Evolutionary conservation across 306 rosid species (phyloP).

Genomic region (Citrullus colocynthis): DNA sequence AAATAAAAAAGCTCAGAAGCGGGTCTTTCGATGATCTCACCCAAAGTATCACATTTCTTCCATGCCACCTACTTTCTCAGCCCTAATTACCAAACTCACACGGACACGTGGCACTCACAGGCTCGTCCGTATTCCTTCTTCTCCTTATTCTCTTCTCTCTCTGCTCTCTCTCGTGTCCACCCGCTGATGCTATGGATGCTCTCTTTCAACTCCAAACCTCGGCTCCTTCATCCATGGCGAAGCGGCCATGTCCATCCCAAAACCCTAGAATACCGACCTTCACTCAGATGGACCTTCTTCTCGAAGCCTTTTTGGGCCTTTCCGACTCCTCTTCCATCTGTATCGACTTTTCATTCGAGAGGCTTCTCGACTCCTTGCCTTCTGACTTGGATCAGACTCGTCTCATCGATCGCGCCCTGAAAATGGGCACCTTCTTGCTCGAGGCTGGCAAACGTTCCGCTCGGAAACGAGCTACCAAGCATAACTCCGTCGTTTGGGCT

Average conservation of each 20-base stretch:
- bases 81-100: not conserved
- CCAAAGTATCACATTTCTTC: not conserved
- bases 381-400: slow-evolving; percentile 46
- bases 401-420: slow-evolving; percentile 79
- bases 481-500: slow-evolving; percentile 69
- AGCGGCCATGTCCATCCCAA: slow-evolving; percentile 82
- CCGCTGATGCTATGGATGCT: slow-evolving; percentile 50
- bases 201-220: slow-evolving; percentile 25
- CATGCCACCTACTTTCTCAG: not conserved
- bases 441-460: slow-evolving; percentile 70
- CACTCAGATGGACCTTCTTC: slow-evolving; percentile 29
- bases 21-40: not conserved
- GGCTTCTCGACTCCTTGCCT: slow-evolving; percentile 51
- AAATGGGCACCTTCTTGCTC: slow-evolving; percentile 60
- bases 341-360: slow-evolving; percentile 66
- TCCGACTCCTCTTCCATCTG: slow-evolving; percentile 39
- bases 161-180: slow-evolving; percentile 12
- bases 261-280: slow-evolving; percentile 43
- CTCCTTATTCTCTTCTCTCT: not conserved
- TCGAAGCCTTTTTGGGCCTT: slow-evolving; percentile 42
- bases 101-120: not conserved
- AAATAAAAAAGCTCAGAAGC: not conserved
- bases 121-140: not conserved
- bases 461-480: slow-evolving; percentile 64
- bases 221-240: slow-evolving; percentile 51